Evolutionary conservation across 2,329 filamentous ascomycete species (phyloP), one percentile per base, ranked within the genome.

Genomic region (Fusarium buharicum): DNA sequence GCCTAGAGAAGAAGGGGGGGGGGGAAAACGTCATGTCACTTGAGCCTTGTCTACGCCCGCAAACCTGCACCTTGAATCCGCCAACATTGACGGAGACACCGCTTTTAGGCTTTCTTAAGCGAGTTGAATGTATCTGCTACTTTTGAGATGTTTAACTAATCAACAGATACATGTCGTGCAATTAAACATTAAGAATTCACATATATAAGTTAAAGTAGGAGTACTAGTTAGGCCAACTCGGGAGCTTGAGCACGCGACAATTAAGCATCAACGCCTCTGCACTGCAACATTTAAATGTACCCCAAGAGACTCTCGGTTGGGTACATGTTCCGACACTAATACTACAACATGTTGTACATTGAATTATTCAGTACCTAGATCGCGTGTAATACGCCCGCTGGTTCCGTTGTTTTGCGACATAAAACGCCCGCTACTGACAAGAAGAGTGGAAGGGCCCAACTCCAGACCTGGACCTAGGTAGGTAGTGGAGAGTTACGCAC

Each of bases 11-110:
- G 24, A 18, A 14, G 13, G 17, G n/a, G 14, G 24, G 17, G n/a
- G 4, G 17, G 22, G 18, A 53, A 36, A 62, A 55, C 52, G 56
- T 59, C 56, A 58, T 64, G 61, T 59, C 52, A 59, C 46, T 66
- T 50, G 50, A 48, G 47, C 51, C 39, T 33, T 31, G 17, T 34
- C 47, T 59, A 68, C 66, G 66, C 66, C 66, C 66, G 66, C 66
- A 69, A 51, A 61, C 50, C 63, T 69, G 66, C 66, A 69, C 49
- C 60, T 60, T 44, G 50, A 59, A 55, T 57, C 61, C 54, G 50
- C 60, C 54, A 41, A 64, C 58, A 56, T 60, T 61, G 58, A 64
- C 63, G 52, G 51, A 49, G 44, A 52, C 47, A 41, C 55, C 48
- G 41, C 46, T 44, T 66, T 24, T 45, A 38, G 50, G 55, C 17